A percentile compares a stretch with the other conserved stretches of the same genome.
These are phyloP conservation scores for Sarcodon sp. DNA, from an alignment of 768 basidiomycete species.

Conservation along the genomic window DNA sequence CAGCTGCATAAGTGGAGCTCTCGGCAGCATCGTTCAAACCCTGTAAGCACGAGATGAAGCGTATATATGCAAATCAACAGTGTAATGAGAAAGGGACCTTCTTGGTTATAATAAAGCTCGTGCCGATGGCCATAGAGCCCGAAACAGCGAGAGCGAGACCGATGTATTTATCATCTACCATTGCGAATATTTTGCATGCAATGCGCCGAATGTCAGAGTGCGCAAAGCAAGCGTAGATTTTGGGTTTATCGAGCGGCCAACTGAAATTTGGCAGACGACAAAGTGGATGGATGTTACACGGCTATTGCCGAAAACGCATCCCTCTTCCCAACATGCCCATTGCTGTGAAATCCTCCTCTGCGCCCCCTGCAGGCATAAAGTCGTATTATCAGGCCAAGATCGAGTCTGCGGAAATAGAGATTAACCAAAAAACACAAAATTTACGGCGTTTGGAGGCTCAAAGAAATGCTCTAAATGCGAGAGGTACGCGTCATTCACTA, in stretches of 20 bases:
- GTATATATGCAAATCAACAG: background rate
- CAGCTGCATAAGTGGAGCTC: conserved; percentile 35
- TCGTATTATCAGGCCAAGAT: conserved; percentile 96
- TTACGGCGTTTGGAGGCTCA: conserved; percentile 91
- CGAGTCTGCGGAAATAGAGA: conserved; percentile 81
- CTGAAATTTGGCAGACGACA: too few relatives aligned
- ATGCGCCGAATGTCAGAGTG: background rate
- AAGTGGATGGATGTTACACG: too few relatives aligned
- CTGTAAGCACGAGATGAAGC: conserved; percentile 25
- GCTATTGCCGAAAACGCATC: background rate
- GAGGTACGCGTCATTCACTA: conserved; percentile 40
- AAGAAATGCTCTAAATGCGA: conserved; percentile 90
- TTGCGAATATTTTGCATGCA: conserved; percentile 11
- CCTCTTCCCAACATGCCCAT: conserved; percentile 22
- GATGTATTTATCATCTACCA: conserved; percentile 93
- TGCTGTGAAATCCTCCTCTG: conserved; percentile 15
- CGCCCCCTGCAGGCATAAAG: conserved; percentile 57
- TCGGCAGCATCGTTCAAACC: conserved; percentile 81
- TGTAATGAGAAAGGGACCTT: conserved; percentile 42
- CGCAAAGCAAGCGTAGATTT: background rate
- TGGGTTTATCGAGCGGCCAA: too few relatives aligned
- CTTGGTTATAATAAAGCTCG: conserved; percentile 98
- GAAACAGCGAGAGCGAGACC: conserved; percentile 83
- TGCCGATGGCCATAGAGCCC: conserved; percentile 80
- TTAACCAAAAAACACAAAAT: conserved; percentile 96